A percentile compares a stretch with the other conserved stretches of the same genome.
Conservation (phyloP, 2,329 filamentous ascomycete genomes). For the Fusarium armeniacum region DNA sequence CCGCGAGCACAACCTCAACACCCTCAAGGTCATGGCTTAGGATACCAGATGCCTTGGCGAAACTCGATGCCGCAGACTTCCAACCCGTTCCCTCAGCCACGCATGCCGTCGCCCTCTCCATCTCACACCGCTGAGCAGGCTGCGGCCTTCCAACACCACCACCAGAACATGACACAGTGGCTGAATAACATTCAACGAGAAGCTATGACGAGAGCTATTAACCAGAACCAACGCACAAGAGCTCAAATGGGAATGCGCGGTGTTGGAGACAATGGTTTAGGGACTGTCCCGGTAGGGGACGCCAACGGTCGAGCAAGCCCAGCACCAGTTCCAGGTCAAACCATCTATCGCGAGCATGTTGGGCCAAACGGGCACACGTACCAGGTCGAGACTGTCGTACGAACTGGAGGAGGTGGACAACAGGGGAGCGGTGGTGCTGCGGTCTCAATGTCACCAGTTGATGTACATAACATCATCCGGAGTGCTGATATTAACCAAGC, state of each 20-base stretch:
- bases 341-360: slow-evolving; percentile 53
- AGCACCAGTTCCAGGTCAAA: slow-evolving; percentile 51
- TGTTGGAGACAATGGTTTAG: slow-evolving; percentile 53
- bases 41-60: slow-evolving; percentile 52
- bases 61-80: slow-evolving; percentile 49
- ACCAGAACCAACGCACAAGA: slow-evolving; percentile 60
- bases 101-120: slow-evolving; percentile 53
- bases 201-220: slow-evolving; percentile 58
- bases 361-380: slow-evolving; percentile 54
- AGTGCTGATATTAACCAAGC: slow-evolving; percentile 62
- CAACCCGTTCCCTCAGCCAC: slow-evolving; percentile 49
- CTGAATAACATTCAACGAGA: slow-evolving; percentile 64
- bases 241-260: slow-evolving; percentile 59
- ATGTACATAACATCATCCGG: slow-evolving; percentile 63
- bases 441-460: slow-evolving; percentile 57
- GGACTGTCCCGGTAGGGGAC: slow-evolving; percentile 42
- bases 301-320: slow-evolving; percentile 53
- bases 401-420: slow-evolving; percentile 37
- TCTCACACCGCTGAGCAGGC: slow-evolving; percentile 50
- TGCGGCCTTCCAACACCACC: slow-evolving; percentile 56
- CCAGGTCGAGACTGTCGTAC: slow-evolving; percentile 55
- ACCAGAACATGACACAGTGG: slow-evolving; percentile 62
- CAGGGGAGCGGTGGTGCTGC: slow-evolving; percentile 30
- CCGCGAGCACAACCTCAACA: slow-evolving; percentile 44
- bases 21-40: slow-evolving; percentile 42